phyloP scores from a whole-genome alignment of 1,139 yeast genomes.

The Arxiozyma telluris region DNA sequence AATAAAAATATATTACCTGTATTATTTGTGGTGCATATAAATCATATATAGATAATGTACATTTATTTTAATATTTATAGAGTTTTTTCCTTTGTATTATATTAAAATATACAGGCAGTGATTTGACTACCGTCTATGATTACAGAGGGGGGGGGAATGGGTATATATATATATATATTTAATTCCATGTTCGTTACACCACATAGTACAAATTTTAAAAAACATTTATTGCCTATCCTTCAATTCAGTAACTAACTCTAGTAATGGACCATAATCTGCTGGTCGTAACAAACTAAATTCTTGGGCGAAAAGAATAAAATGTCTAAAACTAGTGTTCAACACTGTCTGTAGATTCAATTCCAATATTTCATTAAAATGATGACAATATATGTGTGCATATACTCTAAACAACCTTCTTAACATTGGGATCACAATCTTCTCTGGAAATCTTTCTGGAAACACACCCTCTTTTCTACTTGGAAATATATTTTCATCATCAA shows the following conservation, averaged over 20 bases:
- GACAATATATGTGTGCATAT: conserved; percentile 97
- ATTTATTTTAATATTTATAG: not conserved
- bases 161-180: not conserved
- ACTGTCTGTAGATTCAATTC: conserved; percentile 91
- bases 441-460: conserved; percentile 61
- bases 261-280: conserved; percentile 87
- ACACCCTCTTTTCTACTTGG: conserved; percentile 88
- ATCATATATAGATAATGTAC: not conserved
- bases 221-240: conserved; percentile 20
- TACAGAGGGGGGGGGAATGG: not conserved
- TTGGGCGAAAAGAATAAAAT: conserved; percentile 77
- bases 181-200: not conserved
- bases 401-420: conserved; percentile 86
- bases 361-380: conserved; percentile 89
- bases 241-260: conserved; percentile 67
- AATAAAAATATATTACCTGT: not conserved
- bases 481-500: conserved; percentile 82
- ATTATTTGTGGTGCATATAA: not conserved
- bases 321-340: conserved; percentile 87
- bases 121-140: not conserved
- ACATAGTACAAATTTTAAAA: not conserved
- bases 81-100: no score
- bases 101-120: not conserved
- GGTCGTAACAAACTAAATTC: conserved; percentile 70
- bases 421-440: conserved; percentile 69